Evolutionary conservation across 2,329 filamentous ascomycete genomes (phyloP), one percentile per base, ranked within the genome.

Genomic region (Sporothrix dimorphospora): DNA sequence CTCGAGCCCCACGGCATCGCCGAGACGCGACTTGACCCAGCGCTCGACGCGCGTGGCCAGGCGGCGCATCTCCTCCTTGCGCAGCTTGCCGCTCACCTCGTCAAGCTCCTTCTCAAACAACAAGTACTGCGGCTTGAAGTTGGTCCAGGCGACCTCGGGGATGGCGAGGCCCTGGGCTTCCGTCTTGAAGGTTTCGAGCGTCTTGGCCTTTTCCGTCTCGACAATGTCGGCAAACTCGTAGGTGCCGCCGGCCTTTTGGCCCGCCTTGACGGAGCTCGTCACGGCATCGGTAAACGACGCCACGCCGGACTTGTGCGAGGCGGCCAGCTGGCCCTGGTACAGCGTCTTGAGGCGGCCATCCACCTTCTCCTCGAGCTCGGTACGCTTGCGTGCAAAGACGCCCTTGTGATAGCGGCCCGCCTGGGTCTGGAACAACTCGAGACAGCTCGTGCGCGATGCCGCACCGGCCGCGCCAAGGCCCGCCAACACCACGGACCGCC

Each of bases 211-310:
- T 80, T 98, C 92, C 71, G 89, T 86, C 51, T 90, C 89, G 6
- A 99, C 96, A 77, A 98, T 98, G 76, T 97, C 92, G 27, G 94
- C 94, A 81, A 99, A 99, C 79, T 99, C 96, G 78, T 99, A 98
- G 69, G 88, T 87, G 8, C 90, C 92, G 27, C 94, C 94, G 71
- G 94, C 94, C 85, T 97, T 98, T 81, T 98, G 95, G 2, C 95
- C 95, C 34, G 89, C 86, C 82, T 98, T 99, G 75, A 99, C 94
- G 66, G 93, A 92, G 69, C 85, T 83, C n/a, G 90, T 90, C 63
- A 99, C 96, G 2, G 94, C 92, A 45, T 98, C 93, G 78, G 90
- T 94, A 80, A 99, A 99, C 1, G 91, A 88, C 16, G 87, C 83
- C 24, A 98, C 92, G 1, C 95, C 94, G 0, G 90, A 88, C 84